phyloP scores from a whole-genome alignment of 2,329 filamentous ascomycete genomes.

The Shiraia bambusicola region DNA sequence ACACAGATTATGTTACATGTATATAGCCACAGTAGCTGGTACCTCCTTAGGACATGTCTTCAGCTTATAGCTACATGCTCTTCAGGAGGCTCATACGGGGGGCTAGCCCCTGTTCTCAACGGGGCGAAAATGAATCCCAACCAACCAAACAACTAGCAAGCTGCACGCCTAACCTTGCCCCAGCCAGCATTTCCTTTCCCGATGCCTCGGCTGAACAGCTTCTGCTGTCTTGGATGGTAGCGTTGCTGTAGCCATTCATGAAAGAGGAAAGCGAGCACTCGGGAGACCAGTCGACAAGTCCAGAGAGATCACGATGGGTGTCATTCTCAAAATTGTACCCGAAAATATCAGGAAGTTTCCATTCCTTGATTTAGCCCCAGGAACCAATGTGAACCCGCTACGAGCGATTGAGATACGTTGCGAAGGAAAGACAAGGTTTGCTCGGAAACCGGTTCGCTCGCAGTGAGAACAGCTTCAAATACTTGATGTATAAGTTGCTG shows the following conservation, averaged over 20 bases:
- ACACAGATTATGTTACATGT: too few species aligned
- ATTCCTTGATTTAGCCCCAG: slow-evolving; percentile 53
- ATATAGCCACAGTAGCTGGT: too few species aligned
- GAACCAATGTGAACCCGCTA: slow-evolving; percentile 52
- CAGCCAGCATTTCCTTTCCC: slow-evolving; percentile 58
- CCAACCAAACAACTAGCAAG: too few species aligned
- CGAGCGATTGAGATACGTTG: slow-evolving; percentile 47
- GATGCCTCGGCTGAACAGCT: slow-evolving; percentile 50
- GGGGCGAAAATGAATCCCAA: too few species aligned
- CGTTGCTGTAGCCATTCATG: slow-evolving; percentile 47
- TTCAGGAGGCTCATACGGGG: too few species aligned
- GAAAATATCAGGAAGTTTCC: slow-evolving; percentile 48
- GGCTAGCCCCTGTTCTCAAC: too few species aligned
- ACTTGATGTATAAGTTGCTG: slow-evolving; percentile 53
- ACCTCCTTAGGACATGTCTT: too few species aligned
- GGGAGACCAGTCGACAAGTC: slow-evolving; percentile 59
- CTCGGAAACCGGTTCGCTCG: slow-evolving; percentile 20
- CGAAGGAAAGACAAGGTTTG: slow-evolving; percentile 37
- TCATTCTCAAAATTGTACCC: slow-evolving; percentile 47
- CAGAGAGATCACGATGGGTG: slow-evolving; percentile 57
- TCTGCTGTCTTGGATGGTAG: slow-evolving; percentile 49
- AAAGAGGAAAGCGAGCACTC: slow-evolving; percentile 53
- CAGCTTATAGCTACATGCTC: too few species aligned
- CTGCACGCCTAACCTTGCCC: slow-evolving; percentile 60
- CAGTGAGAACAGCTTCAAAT: slow-evolving; percentile 33